phyloP scores from a whole-genome alignment of 768 basidiomycete species.

The Suillus weaverae region DNA sequence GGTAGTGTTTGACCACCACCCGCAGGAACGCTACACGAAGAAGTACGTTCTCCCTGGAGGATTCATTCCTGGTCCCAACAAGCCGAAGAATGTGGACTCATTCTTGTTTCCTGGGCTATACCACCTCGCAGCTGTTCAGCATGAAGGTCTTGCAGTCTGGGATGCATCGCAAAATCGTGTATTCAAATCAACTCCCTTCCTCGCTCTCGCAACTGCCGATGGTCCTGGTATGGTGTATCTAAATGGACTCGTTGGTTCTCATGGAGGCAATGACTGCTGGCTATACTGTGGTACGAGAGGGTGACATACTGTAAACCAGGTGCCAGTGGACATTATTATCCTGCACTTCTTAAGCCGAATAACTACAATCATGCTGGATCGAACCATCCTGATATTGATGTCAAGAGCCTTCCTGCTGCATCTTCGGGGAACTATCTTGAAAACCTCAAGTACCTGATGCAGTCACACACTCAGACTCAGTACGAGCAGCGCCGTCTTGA shows the following conservation, averaged over 20 bases:
- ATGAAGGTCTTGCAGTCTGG: constrained; percentile 34
- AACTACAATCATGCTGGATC: constrained; percentile 24
- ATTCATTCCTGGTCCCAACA: constrained; percentile 30
- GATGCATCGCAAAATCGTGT: constrained; percentile 24
- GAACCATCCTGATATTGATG: constrained; percentile 30
- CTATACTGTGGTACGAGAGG: constrained; percentile 30
- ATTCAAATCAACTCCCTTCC: constrained; percentile 14
- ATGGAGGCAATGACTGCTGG: constrained; percentile 34
- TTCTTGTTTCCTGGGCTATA: constrained; percentile 28
- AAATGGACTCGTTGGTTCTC: constrained; percentile 34
- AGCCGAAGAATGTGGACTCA: constrained; percentile 31
- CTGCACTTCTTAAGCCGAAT: background rate
- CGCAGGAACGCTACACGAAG: constrained; percentile 33
- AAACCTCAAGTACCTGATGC: background rate
- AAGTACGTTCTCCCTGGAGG: constrained; percentile 28
- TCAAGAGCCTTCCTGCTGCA: constrained; percentile 12
- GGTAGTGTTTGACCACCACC: constrained; percentile 24
- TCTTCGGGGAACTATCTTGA: constrained; percentile 7
- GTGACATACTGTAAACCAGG: constrained; percentile 12
- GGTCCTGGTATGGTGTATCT: constrained; percentile 23
- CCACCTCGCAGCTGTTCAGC: constrained; percentile 26
- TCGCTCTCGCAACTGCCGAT: constrained; percentile 27
- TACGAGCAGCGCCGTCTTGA: constrained; percentile 24
- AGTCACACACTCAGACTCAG: constrained; percentile 15
- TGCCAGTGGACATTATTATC: constrained; percentile 11